Percentiles rank a stretch among this genome's conserved stretches.
Evolutionary conservation across 345 rosid species (phyloP).

Genomic region (Eucalyptus polybractea): DNA sequence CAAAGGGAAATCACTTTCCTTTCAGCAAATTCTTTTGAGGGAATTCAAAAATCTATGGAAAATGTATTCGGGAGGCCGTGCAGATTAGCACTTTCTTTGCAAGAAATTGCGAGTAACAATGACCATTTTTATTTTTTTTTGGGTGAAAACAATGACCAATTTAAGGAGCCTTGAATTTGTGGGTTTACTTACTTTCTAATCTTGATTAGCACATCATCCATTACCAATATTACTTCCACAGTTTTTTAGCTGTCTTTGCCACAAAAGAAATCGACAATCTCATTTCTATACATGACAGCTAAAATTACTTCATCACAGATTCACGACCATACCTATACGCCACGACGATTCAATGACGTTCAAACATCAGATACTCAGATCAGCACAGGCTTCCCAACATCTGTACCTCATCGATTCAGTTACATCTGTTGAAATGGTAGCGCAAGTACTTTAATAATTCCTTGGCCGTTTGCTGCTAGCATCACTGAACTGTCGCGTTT

Average conservation of each 20-base stretch:
- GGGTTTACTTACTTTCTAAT: too few relatives aligned
- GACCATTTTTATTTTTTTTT: not conserved
- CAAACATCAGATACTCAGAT: not conserved
- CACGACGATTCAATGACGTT: not conserved
- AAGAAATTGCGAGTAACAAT: not conserved
- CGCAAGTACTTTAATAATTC: slow-evolving; percentile 34
- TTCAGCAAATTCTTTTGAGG: not conserved
- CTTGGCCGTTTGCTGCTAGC: slow-evolving; percentile 50
- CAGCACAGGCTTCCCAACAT: not conserved
- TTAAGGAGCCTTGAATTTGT: not conserved
- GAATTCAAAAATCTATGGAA: not conserved
- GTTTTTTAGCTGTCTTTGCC: not conserved
- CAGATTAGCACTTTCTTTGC: not conserved
- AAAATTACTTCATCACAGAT: not conserved
- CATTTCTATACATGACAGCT: not conserved
- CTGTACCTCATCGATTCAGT: not conserved
- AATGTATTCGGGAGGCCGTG: not conserved
- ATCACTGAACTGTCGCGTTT: slow-evolving; percentile 43
- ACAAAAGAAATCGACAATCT: not conserved
- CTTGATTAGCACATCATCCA: not conserved
- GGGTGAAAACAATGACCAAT: not conserved
- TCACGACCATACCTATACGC: not conserved
- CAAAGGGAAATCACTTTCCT: not conserved
- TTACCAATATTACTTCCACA: not conserved
- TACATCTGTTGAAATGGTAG: not conserved